These are phyloP conservation scores for Cystobasidium sp. DNA, from an alignment of 1,284 basidiomycete species.

Conservation along the genomic window DNA sequence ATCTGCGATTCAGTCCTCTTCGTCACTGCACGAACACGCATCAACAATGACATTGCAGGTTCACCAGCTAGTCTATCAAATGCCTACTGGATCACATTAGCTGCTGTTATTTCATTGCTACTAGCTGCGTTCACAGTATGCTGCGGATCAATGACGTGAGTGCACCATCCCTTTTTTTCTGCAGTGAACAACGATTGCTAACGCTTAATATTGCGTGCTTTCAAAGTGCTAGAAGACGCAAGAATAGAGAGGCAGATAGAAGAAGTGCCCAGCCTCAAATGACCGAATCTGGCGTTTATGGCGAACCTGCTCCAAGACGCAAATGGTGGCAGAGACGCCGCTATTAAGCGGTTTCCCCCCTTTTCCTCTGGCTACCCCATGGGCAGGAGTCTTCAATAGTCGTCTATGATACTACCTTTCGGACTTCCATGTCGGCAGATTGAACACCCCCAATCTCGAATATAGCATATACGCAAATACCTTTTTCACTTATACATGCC, in stretches of 20 bases:
- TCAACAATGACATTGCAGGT: conserved; percentile 23
- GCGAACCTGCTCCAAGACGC: not conserved
- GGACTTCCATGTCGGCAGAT: no score
- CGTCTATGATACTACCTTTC: no score
- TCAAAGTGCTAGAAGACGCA: conserved; percentile 25
- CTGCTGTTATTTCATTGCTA: conserved; percentile 25
- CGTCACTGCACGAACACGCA: conserved; percentile 32
- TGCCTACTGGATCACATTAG: conserved; percentile 37
- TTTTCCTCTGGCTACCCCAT: not conserved
- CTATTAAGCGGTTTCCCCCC: conserved; percentile 18
- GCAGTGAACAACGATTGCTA: no score
- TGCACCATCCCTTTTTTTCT: no score
- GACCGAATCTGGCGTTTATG: conserved; percentile 20
- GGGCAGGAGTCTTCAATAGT: not conserved
- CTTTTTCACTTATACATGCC: no score
- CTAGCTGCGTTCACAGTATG: conserved; percentile 38
- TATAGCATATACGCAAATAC: no score
- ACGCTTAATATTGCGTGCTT: no score
- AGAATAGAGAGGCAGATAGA: not conserved
- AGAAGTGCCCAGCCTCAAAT: conserved; percentile 1
- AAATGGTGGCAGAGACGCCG: conserved; percentile 39
- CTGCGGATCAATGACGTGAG: conserved; percentile 38
- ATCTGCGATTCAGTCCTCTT: conserved; percentile 37
- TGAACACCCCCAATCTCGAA: no score
- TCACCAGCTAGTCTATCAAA: conserved; percentile 25